A percentile compares a stretch with the other conserved stretches of the same genome.
Evolutionary conservation across 768 basidiomycete species (phyloP).

Genomic region (Termitomyces sp.): DNA sequence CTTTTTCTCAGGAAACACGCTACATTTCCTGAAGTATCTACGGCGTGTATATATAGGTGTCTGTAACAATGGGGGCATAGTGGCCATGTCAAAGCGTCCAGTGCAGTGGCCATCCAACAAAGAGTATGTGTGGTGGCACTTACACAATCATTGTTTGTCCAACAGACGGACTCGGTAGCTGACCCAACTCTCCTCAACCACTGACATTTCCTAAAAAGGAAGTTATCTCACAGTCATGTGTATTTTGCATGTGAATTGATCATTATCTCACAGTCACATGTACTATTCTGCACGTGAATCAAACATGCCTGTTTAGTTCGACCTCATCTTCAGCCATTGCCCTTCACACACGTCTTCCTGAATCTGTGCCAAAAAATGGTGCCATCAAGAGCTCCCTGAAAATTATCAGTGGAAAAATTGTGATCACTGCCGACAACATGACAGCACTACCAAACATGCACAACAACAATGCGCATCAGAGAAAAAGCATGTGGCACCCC

Average conservation of each 20-base stretch:
- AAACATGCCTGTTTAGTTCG: too few relatives aligned
- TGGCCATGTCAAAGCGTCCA: too few relatives aligned
- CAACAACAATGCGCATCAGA: background rate
- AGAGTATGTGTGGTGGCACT: too few relatives aligned
- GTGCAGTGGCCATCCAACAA: too few relatives aligned
- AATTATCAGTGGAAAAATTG: background rate
- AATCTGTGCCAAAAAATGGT: background rate
- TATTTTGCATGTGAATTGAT: too few relatives aligned
- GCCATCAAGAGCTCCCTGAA: background rate
- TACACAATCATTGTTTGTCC: too few relatives aligned
- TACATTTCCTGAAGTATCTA: too few relatives aligned
- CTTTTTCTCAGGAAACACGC: too few relatives aligned
- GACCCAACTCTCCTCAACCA: background rate
- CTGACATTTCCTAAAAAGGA: background rate
- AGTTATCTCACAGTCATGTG: background rate
- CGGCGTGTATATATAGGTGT: too few relatives aligned
- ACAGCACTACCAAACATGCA: background rate
- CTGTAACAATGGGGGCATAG: too few relatives aligned
- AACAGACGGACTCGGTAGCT: too few relatives aligned
- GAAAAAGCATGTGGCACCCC: constrained; percentile 4
- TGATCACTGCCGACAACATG: background rate
- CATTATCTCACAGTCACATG: background rate
- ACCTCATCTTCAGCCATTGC: background rate
- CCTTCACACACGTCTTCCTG: background rate
- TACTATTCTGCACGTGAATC: too few relatives aligned